Evolutionary conservation across 371 early-diverging fungal species (phyloP), one percentile per base, ranked within the genome.

Genomic region (Parasitella parasitica): DNA sequence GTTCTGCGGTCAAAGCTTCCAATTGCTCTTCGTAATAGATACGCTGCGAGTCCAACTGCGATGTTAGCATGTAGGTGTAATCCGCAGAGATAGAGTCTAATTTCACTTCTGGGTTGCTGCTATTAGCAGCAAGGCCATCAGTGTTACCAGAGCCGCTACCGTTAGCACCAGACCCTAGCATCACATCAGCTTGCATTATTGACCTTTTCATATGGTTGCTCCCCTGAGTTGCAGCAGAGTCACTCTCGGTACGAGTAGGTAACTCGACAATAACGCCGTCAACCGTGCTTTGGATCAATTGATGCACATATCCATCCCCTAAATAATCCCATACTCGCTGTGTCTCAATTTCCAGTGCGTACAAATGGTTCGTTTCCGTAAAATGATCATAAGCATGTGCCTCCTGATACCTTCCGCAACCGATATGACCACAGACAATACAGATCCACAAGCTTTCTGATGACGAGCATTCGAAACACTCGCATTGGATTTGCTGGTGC

Each of bases 261-360:
- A 97, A 62, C 52, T 96, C 95, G 6, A 97, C 95, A 20, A 97
- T 63, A 63, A 94, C 95, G 7, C 96, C 96, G 67, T 96, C 97
- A 2, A 85, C 76, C 56, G 79, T 86, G 70, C 93, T 95, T 68
- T 94, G 96, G 54, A 97, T 85, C 69, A 97, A 62, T 6, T 97
- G 85, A 71, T 97, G 98, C 4, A 97, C 96, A 70, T 96, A 92
- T 3, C 94, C 94, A 73, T 97, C 97, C 11, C 96, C 92, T 1
- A 86, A 91, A 75, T 97, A 97, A 70, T 97, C 98, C 98, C 98
- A 97, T 15, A 97, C 96, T 1, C 95, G 78, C 66, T 96, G 95
- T 8, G 96, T 95, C 35, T 91, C 92, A n/a, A 97, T 83, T 61
- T 97, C 97, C 54, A 97, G 70, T n/a, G 96, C 82, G 71, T 91